A percentile compares a stretch with the other conserved stretches of the same genome.
These are phyloP conservation scores for Stemphylium beticola DNA, from an alignment of 2,329 filamentous ascomycete species.

Conservation along the genomic window DNA sequence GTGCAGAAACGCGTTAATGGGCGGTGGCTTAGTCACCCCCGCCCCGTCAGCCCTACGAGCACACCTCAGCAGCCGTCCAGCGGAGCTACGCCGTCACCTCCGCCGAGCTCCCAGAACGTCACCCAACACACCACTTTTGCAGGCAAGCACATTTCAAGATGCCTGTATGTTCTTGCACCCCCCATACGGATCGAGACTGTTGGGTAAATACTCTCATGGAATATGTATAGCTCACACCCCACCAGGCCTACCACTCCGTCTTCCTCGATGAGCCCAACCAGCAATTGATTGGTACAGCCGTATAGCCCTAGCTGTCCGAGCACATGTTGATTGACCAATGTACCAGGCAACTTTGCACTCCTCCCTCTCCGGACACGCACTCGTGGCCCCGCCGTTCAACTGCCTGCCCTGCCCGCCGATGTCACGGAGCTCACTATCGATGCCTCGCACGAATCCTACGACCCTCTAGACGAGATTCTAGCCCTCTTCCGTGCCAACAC, in stretches of 20 bases:
- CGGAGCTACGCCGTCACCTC: conserved; percentile 39
- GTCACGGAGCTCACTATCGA: conserved; percentile 68
- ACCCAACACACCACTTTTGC: conserved; percentile 20
- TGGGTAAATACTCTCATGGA: not conserved
- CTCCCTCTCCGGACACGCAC: conserved; percentile 94
- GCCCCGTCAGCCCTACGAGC: conserved; percentile 43
- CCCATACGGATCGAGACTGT: not conserved
- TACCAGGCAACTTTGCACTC: conserved; percentile 85
- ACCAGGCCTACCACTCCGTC: conserved; percentile 96
- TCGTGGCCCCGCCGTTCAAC: conserved; percentile 90
- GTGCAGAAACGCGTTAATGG: conserved; percentile 46
- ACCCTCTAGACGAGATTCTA: conserved; percentile 93
- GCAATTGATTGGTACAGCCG: conserved; percentile 63
- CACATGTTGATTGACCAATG: not conserved
- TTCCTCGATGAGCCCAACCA: conserved; percentile 82
- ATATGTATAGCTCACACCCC: conserved; percentile 19
- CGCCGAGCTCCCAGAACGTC: conserved; percentile 30
- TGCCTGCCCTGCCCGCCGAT: conserved; percentile 63
- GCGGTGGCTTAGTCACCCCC: conserved; percentile 38
- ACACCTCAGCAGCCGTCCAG: conserved; percentile 33
- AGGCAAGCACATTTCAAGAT: conserved; percentile 47
- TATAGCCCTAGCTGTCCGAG: too few species aligned
- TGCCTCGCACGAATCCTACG: conserved; percentile 90
- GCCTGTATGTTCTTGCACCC: conserved; percentile 50
- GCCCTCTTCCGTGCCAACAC: conserved; percentile 96